Evolutionary conservation across 2,329 filamentous ascomycete genomes (phyloP).

Genomic region (Pseudogymnoascus verrucosus): DNA sequence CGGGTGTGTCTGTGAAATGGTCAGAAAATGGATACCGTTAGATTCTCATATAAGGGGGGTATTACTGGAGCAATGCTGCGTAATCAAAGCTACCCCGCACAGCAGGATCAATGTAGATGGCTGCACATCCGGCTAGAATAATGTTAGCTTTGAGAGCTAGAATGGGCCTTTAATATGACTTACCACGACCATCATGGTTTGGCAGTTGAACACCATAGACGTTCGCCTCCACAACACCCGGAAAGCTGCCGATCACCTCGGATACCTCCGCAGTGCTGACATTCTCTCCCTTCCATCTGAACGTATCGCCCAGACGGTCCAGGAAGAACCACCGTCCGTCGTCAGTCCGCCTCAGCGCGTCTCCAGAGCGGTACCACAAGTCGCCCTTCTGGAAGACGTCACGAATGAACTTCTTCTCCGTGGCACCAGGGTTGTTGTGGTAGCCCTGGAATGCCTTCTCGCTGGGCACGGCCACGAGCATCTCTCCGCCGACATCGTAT

Average conservation of each 20-base stretch:
- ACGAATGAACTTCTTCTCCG: conserved; percentile 54
- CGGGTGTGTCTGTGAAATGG: conserved; percentile 39
- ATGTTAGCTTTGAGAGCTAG: not conserved
- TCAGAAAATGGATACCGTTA: not conserved
- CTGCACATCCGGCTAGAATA: conserved; percentile 51
- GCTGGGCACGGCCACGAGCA: conserved; percentile 54
- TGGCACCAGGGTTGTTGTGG: conserved; percentile 58
- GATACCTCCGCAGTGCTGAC: conserved; percentile 61
- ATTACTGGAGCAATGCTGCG: conserved; percentile 45
- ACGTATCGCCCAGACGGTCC: conserved; percentile 65
- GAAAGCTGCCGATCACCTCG: conserved; percentile 51
- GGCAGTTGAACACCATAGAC: conserved; percentile 62
- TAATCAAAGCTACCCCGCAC: conserved; percentile 48
- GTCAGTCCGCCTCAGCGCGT: conserved; percentile 51
- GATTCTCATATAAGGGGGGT: not conserved
- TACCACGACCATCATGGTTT: conserved; percentile 52
- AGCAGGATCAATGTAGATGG: conserved; percentile 48
- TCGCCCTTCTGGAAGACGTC: conserved; percentile 62
- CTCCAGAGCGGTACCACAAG: conserved; percentile 60
- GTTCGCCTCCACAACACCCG: conserved; percentile 56
- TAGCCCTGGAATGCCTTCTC: conserved; percentile 60
- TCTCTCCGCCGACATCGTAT: conserved; percentile 66
- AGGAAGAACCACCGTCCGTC: conserved; percentile 65
- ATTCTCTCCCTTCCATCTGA: conserved; percentile 66
- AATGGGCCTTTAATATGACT: not conserved